A percentile compares a stretch with the other conserved stretches of the same genome.
Conservation (phyloP, 1,284 basidiomycete species). For the Melanopsichium pennsylvanicum region DNA sequence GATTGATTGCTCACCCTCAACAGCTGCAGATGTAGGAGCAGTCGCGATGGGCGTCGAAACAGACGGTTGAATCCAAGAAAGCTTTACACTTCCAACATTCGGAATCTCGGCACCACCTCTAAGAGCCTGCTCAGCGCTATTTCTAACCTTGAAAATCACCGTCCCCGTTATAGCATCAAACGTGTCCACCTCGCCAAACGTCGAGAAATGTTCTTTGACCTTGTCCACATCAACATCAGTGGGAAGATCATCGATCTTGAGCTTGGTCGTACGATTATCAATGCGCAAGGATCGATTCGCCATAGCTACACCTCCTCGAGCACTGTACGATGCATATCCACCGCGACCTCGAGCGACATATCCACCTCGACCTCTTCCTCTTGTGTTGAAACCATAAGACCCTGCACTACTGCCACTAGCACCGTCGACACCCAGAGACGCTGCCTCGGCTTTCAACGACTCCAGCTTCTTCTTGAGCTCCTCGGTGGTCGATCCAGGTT, state of each 20-base stretch:
- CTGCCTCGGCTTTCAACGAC: constrained; percentile 83
- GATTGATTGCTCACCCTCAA: not conserved
- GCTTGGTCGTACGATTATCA: constrained; percentile 85
- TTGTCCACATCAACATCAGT: constrained; percentile 69
- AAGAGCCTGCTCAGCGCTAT: constrained; percentile 54
- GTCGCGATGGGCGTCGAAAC: constrained; percentile 1
- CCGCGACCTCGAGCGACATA: constrained; percentile 71
- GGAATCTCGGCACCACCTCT: constrained; percentile 53
- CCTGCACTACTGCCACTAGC: constrained; percentile 52
- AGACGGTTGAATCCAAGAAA: constrained; percentile 57
- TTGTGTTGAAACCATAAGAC: constrained; percentile 61
- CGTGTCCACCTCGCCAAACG: constrained; percentile 51
- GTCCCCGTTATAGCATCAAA: constrained; percentile 33
- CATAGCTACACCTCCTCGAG: constrained; percentile 70
- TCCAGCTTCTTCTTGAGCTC: constrained; percentile 80
- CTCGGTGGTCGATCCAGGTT: constrained; percentile 72
- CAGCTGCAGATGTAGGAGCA: not conserved
- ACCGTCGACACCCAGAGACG: constrained; percentile 77
- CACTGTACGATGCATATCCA: constrained; percentile 78
- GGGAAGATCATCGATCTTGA: constrained; percentile 76
- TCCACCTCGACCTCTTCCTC: constrained; percentile 65
- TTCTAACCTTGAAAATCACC: constrained; percentile 52
- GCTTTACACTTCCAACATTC: constrained; percentile 52
- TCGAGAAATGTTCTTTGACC: constrained; percentile 77
- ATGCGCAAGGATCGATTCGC: constrained; percentile 75